phyloP scores from a whole-genome alignment of 371 early-diverging fungal genomes.

The Mortierella sp. region DNA sequence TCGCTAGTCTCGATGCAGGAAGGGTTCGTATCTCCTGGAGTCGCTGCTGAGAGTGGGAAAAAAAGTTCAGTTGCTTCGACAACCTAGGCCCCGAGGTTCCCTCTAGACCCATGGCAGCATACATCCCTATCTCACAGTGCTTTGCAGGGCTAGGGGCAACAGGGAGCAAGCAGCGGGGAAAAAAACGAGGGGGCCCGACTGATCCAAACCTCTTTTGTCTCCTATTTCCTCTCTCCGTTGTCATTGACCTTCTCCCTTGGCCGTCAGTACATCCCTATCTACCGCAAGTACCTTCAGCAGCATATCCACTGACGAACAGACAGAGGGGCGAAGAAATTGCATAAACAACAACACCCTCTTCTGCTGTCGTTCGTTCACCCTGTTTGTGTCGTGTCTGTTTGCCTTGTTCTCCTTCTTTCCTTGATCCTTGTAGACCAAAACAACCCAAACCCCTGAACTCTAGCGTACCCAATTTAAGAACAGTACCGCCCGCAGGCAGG shows the following conservation, averaged over 20 bases:
- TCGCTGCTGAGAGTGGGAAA: not conserved
- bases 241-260: not conserved
- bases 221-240: not conserved
- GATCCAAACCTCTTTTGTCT: not conserved
- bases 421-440: too few species aligned
- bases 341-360: not conserved
- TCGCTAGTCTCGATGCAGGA: constrained; percentile 64
- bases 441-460: too few species aligned
- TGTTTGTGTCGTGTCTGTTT: too few species aligned
- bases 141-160: not conserved
- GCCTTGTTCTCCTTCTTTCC: too few species aligned
- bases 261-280: not conserved
- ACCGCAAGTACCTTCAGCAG: not conserved
- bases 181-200: not conserved
- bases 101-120: not conserved
- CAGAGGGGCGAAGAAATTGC: not conserved
- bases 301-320: not conserved
- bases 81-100: not conserved
- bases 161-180: not conserved
- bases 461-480: too few species aligned
- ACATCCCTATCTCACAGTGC: not conserved
- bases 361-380: too few species aligned
- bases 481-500: too few species aligned
- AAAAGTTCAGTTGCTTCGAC: not conserved
- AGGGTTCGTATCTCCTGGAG: constrained; percentile 67